These are phyloP conservation scores for Macrophomina tecta DNA, from an alignment of 2,329 filamentous ascomycete genomes.

Conservation along the genomic window DNA sequence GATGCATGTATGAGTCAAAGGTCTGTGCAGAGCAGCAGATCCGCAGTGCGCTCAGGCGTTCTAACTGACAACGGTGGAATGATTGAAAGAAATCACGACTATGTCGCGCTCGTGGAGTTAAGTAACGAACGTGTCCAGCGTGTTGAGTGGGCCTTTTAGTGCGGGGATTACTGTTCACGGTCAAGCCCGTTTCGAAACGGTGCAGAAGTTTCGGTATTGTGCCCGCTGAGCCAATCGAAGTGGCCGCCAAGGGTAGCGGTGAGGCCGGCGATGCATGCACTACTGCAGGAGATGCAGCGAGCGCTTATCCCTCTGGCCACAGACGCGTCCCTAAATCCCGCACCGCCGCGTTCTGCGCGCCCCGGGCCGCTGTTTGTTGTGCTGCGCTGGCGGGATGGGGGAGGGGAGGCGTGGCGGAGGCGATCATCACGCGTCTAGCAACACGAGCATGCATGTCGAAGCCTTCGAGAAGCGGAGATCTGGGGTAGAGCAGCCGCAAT, in stretches of 20 bases:
- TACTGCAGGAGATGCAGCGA: constrained; percentile 23
- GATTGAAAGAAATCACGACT: constrained; percentile 43
- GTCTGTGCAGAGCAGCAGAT: constrained; percentile 28
- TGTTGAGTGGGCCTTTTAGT: constrained; percentile 15
- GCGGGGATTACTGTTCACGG: constrained; percentile 1
- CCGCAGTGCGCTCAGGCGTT: constrained; percentile 35
- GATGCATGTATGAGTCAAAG: constrained; percentile 53
- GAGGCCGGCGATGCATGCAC: constrained; percentile 11
- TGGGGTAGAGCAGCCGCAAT: constrained; percentile 21
- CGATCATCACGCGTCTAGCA: constrained; percentile 10
- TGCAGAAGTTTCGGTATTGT: constrained; percentile 1
- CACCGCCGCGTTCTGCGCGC: constrained; percentile 17
- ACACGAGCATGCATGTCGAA: constrained; percentile 22
- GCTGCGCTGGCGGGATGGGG: constrained; percentile 4
- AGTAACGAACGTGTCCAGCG: constrained; percentile 20
- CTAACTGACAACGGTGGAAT: constrained; percentile 38
- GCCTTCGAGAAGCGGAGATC: constrained; percentile 17
- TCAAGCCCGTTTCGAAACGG: constrained; percentile 9
- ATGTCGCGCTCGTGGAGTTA: constrained; percentile 43
- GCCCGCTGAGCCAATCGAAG: constrained; percentile 12
- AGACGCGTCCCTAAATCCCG: constrained; percentile 22
- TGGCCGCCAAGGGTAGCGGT: constrained; percentile 7
- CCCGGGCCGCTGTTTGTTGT: constrained; percentile 17
- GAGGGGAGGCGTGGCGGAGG: constrained; percentile 8
- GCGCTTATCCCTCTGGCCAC: constrained; percentile 6